Percentiles rank a stretch among this genome's conserved stretches.
phyloP scores from a whole-genome alignment of 176 grass and related monocot genomes.

The Microstegium vimineum region DNA sequence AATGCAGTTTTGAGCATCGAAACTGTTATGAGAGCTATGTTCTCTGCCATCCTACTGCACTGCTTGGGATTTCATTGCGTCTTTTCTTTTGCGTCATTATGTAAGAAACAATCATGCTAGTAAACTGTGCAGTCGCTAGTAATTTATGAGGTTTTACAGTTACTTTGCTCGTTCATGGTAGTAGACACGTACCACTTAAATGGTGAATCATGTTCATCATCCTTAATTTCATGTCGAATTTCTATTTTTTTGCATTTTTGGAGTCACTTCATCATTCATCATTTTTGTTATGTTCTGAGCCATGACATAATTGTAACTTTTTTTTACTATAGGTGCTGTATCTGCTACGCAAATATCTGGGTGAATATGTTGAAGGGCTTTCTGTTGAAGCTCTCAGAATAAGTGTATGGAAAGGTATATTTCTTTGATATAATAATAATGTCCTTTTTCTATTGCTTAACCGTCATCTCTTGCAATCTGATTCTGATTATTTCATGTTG shows the following conservation, averaged over 20 bases:
- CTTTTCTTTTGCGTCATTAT: not conserved
- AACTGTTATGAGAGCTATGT: not conserved
- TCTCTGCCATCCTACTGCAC: not conserved
- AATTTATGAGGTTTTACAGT: conserved; percentile 3
- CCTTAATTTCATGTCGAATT: not conserved
- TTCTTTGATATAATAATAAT: not conserved
- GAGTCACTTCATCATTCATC: not conserved
- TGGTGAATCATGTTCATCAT: not conserved
- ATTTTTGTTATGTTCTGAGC: not conserved
- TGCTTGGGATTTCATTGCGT: not conserved
- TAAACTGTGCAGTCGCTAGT: not conserved
- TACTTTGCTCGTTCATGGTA: not conserved
- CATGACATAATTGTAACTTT: conserved; percentile 10
- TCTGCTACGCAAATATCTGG: conserved; percentile 92
- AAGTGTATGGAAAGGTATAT: conserved; percentile 93
- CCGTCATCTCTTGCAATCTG: conserved; percentile 16
- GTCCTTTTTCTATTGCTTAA: not conserved
- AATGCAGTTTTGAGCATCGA: not conserved
- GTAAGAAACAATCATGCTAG: not conserved
- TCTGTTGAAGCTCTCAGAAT: conserved; percentile 94
- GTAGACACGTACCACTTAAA: not conserved
- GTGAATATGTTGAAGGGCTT: conserved; percentile 98
- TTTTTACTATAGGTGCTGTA: conserved; percentile 67
- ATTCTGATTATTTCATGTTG: not conserved
- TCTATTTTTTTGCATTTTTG: not conserved